A percentile compares a stretch with the other conserved stretches of the same genome.
phyloP scores from a whole-genome alignment of 78 protist genomes.

The Blattamonas nauphoetae region DNA sequence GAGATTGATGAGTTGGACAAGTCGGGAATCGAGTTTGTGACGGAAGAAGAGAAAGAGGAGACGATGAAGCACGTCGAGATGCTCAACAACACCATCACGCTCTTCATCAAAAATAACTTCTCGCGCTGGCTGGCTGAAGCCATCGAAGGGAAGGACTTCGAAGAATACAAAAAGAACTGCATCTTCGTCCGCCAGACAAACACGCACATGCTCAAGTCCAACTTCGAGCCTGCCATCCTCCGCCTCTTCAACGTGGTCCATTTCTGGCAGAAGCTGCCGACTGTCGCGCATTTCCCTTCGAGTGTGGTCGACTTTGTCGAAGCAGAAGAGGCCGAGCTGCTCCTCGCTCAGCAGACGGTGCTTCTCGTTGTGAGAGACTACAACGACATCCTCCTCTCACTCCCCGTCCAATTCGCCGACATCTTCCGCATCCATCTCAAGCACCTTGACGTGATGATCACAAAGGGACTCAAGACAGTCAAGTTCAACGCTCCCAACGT shows the following conservation, averaged over 20 bases:
- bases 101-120: constrained; percentile 23
- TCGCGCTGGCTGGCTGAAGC: constrained; percentile 14
- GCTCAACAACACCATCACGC: constrained; percentile 22
- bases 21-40: background rate
- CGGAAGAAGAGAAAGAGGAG: constrained; percentile 6
- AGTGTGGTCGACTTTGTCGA: constrained; percentile 10
- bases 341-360: constrained; percentile 48
- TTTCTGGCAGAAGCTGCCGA: constrained; percentile 38
- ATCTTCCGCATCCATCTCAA: background rate
- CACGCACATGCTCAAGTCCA: constrained; percentile 14
- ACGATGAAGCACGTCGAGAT: background rate
- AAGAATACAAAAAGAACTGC: background rate
- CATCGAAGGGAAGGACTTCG: constrained; percentile 3
- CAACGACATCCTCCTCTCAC: constrained; percentile 31
- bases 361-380: constrained; percentile 53
- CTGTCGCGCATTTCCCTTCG: constrained; percentile 31
- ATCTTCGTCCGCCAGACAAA: background rate
- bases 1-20: background rate
- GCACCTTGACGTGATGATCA: background rate
- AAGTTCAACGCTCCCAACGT: constrained; percentile 7
- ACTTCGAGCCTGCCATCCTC: constrained; percentile 41
- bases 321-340: constrained; percentile 28
- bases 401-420: constrained; percentile 7
- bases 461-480: background rate
- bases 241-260: constrained; percentile 42